phyloP scores from a whole-genome alignment of 495 filamentous ascomycete species.

The Penicillium arizonense region DNA sequence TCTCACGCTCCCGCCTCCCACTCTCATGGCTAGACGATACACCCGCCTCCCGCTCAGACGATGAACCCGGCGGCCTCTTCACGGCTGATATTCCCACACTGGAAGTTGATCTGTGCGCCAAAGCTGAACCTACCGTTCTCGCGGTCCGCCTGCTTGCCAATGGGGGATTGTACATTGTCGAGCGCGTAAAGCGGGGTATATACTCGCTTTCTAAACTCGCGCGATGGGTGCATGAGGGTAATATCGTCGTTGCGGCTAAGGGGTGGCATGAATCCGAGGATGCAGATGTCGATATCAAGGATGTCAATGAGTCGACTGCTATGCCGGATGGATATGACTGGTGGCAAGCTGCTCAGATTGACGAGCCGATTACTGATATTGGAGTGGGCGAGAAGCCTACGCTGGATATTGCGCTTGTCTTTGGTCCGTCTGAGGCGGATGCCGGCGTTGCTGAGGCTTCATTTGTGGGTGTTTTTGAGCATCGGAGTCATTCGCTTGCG shows the following conservation, averaged over 20 bases:
- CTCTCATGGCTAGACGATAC: conserved; percentile 59
- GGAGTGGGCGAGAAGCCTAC: conserved; percentile 21
- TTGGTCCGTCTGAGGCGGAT: conserved; percentile 17
- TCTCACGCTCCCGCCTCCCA: conserved; percentile 60
- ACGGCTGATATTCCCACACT: conserved; percentile 60
- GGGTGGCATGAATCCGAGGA: conserved; percentile 38
- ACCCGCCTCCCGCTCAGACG: conserved; percentile 50
- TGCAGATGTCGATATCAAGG: conserved; percentile 32
- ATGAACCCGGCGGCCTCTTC: conserved; percentile 52
- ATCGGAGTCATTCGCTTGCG: conserved; percentile 19
- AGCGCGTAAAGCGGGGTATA: conserved; percentile 62
- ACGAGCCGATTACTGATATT: conserved; percentile 28
- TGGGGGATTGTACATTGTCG: conserved; percentile 65
- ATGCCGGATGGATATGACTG: conserved; percentile 22
- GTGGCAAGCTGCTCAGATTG: conserved; percentile 41
- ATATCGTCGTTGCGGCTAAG: conserved; percentile 33
- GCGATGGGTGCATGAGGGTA: conserved; percentile 53
- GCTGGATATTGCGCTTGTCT: conserved; percentile 35
- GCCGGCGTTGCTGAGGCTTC: conserved; percentile 7
- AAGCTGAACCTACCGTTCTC: conserved; percentile 49
- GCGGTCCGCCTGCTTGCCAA: conserved; percentile 61
- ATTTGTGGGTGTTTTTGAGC: conserved; percentile 23
- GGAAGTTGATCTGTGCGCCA: conserved; percentile 48
- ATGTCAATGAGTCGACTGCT: conserved; percentile 26
- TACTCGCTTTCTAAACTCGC: conserved; percentile 73